Base-by-base conservation (phyloP, 129 eudicot species). In the Heracleum sosnowskyi region DNA sequence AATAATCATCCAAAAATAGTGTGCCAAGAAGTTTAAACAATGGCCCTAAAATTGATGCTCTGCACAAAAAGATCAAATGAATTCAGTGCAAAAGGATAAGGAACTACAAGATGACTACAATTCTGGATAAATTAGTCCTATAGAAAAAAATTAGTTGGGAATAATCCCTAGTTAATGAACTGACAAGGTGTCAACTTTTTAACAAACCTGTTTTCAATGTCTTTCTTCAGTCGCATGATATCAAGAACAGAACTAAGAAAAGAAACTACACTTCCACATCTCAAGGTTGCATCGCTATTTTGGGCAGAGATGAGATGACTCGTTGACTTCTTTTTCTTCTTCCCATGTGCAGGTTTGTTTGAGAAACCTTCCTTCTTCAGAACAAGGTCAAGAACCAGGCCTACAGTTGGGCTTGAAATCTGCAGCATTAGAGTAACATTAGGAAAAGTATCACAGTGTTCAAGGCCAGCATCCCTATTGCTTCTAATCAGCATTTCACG, bases 171-270 rank as follows among this genome's bases (percentile, higher is more conserved):
- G 45, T 29, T 35, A 33, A 35, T 1, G 26, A 33, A 51, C 80
- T 26, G 49, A 80, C 31, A 11, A 63, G 31, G 35, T 64, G 71
- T 34, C 46, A 76, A 42, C 33, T 39, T 41, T 73, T 28, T 15
- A 41, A 45, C 49, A 73, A 12, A 90, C 98, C 98, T 93, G 89
- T 88, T 90, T 64, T 79, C 82, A 49, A 95, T 82, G 83, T 92
- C 90, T 85, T 88, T 95, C 87, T 95, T 95, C 86, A 91, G 84
- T 34, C 82, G 84, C 82, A 95, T 78, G 11, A 91, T 81, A 78
- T 95, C 97, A 33, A 95, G 94, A 33, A 95, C 82, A n/a, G 96
- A 85, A 41, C 90, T 86, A 64, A 95, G 66, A 85, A 87, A 85
- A 31, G 84, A 71, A 20, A 91, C 81, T 71, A 82, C 77, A 84